Conservation (phyloP, 2,329 filamentous ascomycete species). For the Exophiala aquamarina region DNA sequence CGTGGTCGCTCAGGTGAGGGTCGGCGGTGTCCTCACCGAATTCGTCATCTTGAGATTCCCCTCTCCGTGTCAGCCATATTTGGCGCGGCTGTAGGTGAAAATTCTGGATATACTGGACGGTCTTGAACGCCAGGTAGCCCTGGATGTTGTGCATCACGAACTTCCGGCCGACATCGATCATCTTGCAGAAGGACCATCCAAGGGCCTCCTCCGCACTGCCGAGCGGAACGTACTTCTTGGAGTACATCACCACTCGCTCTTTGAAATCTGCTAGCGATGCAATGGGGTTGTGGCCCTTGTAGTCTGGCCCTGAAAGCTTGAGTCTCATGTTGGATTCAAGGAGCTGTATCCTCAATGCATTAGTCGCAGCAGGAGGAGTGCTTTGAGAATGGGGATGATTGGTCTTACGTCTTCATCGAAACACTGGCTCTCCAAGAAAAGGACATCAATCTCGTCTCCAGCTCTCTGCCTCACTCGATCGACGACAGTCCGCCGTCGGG, state of each 20-base stretch:
- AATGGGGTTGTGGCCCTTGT: conserved; percentile 85
- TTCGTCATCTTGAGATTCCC: conserved; percentile 84
- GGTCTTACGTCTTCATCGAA: conserved; percentile 61
- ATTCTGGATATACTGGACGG: conserved; percentile 90
- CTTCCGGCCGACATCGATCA: conserved; percentile 96
- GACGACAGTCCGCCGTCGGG: conserved; percentile 78
- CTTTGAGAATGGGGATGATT: not conserved
- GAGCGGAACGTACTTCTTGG: conserved; percentile 87
- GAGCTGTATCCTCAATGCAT: too few relatives aligned
- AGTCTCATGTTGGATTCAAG: conserved; percentile 95
- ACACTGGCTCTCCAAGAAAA: conserved; percentile 94
- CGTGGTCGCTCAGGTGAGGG: conserved; percentile 77
- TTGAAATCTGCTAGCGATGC: conserved; percentile 88
- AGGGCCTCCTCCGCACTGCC: conserved; percentile 87
- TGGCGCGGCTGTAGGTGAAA: conserved; percentile 94
- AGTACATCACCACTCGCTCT: conserved; percentile 85
- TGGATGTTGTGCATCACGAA: conserved; percentile 85
- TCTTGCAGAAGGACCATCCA: conserved; percentile 91
- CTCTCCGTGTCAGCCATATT: conserved; percentile 97
- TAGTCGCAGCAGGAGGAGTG: too few relatives aligned
- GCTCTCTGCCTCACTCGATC: conserved; percentile 74
- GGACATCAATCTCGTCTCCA: conserved; percentile 80
- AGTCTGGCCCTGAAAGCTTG: conserved; percentile 93
- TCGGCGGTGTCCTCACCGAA: conserved; percentile 87
- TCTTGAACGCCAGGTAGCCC: conserved; percentile 86